Evolutionary conservation across 2,329 filamentous ascomycete genomes (phyloP).

Genomic region (Ilyonectria mors-panacis): DNA sequence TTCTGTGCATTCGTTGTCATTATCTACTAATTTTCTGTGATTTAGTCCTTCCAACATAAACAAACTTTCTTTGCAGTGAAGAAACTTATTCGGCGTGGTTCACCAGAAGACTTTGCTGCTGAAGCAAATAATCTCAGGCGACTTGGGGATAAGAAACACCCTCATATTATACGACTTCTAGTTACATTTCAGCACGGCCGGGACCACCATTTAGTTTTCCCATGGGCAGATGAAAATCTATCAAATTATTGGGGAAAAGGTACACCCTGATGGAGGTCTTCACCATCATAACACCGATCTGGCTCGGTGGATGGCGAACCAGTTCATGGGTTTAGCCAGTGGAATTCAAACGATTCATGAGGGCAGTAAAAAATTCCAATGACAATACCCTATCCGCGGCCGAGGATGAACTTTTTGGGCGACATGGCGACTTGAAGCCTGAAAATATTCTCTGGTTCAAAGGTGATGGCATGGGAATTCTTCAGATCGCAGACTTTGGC

Average conservation of each 20-base stretch:
- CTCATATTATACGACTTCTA: neutral
- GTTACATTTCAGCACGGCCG: neutral
- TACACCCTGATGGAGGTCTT: neutral
- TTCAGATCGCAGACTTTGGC: constrained; percentile 32
- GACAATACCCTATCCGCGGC: neutral
- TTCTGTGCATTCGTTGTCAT: neutral
- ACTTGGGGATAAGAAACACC: neutral
- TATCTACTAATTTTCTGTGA: neutral
- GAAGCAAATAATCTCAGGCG: neutral
- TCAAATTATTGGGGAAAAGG: neutral
- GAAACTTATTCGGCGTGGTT: too few relatives aligned
- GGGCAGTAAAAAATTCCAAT: neutral
- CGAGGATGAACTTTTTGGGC: constrained; percentile 15
- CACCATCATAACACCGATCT: neutral
- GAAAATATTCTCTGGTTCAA: constrained; percentile 33
- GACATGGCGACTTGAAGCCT: constrained; percentile 35
- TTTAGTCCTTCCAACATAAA: neutral
- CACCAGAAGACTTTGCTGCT: neutral
- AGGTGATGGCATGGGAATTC: neutral
- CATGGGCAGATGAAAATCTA: neutral
- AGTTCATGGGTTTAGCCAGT: neutral
- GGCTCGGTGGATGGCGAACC: neutral
- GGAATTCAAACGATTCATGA: neutral
- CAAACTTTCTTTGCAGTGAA: neutral
- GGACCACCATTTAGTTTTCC: neutral